Percentiles rank a stretch among this genome's conserved stretches.
Evolutionary conservation across 192 early-diverging fungal genomes (phyloP).

Genomic region (Coemansia sp.): DNA sequence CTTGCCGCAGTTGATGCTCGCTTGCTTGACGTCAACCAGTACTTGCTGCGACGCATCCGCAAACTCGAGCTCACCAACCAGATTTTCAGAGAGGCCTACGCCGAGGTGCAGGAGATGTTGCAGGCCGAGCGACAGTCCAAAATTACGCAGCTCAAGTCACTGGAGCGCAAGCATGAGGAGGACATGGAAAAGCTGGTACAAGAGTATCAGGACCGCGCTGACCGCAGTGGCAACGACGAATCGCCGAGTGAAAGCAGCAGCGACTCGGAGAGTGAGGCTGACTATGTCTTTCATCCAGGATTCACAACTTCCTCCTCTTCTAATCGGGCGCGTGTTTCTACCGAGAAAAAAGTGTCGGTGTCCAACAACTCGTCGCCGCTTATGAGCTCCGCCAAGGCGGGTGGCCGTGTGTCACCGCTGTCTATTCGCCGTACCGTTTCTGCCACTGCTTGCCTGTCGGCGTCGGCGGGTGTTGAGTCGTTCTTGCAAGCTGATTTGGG

Average conservation of each 20-base stretch:
- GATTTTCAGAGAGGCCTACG: slow-evolving; percentile 49
- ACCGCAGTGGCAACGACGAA: slow-evolving; percentile 11
- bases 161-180: slow-evolving; percentile 43
- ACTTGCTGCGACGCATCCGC: slow-evolving; percentile 48
- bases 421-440: slow-evolving; percentile 29
- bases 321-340: background rate
- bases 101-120: slow-evolving; percentile 49
- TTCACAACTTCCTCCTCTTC: slow-evolving; percentile 16
- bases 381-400: background rate
- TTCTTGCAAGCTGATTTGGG: slow-evolving; percentile 13
- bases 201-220: slow-evolving; percentile 29
- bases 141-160: slow-evolving; percentile 27
- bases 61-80: slow-evolving; percentile 57
- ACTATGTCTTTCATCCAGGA: slow-evolving; percentile 23
- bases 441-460: slow-evolving; percentile 13
- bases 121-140: slow-evolving; percentile 50
- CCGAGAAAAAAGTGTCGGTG: background rate
- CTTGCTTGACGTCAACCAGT: slow-evolving; percentile 28
- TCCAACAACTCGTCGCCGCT: slow-evolving; percentile 30
- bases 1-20: slow-evolving; percentile 9
- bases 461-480: background rate
- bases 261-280: slow-evolving; percentile 26
- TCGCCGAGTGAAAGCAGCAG: slow-evolving; percentile 17
- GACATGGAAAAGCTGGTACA: slow-evolving; percentile 37
- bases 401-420: slow-evolving; percentile 1